These are phyloP conservation scores for Zygotorulaspora chibaensis DNA, from an alignment of 805 yeast species.

Conservation along the genomic window DNA sequence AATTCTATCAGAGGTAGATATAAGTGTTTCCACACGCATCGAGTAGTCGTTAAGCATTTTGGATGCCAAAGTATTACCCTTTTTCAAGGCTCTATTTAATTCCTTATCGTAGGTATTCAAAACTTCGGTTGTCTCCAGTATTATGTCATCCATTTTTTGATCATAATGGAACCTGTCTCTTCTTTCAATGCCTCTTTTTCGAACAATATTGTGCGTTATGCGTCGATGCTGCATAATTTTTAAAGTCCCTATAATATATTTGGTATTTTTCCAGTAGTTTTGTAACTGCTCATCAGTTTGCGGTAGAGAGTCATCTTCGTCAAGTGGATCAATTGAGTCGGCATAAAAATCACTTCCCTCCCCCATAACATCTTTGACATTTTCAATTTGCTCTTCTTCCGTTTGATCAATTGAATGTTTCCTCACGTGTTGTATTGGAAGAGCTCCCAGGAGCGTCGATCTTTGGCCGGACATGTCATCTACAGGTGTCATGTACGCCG, in stretches of 20 bases:
- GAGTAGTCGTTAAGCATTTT: conserved; percentile 39
- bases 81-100: conserved; percentile 26
- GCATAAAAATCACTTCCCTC: conserved; percentile 5
- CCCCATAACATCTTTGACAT: conserved; percentile 7
- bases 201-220: conserved; percentile 24
- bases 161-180: conserved; percentile 15
- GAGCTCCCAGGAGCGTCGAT: conserved; percentile 12
- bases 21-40: conserved; percentile 52
- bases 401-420: conserved; percentile 9
- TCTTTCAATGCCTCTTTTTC: conserved; percentile 17
- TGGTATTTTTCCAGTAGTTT: conserved; percentile 26
- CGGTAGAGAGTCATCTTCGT: not conserved
- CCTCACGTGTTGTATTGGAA: conserved; percentile 13
- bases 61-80: conserved; percentile 33
- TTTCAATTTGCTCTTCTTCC: conserved; percentile 10
- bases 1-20: conserved; percentile 62
- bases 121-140: conserved; percentile 17
- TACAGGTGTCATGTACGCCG: conserved; percentile 15
- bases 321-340: conserved; percentile 8
- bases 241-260: conserved; percentile 25
- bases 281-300: conserved; percentile 24
- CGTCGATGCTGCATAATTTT: conserved; percentile 28
- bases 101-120: conserved; percentile 23
- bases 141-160: conserved; percentile 17
- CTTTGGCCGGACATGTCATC: conserved; percentile 9